Evolutionary conservation across 2,329 filamentous ascomycete genomes (phyloP), one percentile per base, ranked within the genome.

Genomic region (Hortaea werneckii): DNA sequence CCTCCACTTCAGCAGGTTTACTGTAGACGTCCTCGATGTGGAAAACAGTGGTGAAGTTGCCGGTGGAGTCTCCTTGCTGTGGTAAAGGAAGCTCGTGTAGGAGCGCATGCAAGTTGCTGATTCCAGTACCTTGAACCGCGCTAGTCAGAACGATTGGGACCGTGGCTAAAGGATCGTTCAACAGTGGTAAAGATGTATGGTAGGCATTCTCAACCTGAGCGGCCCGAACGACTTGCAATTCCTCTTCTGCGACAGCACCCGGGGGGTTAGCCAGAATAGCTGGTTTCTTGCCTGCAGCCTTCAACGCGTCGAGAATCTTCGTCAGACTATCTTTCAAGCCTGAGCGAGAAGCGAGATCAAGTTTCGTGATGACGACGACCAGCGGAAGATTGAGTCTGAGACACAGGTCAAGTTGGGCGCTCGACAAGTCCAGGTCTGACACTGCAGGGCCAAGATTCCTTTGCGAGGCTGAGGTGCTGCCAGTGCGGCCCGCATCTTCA

Each of bases 21-120:
- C 78, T 85, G 63, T 94, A 96, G 1, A 88, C 80, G 55, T 95
- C 90, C 60, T 96, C 90, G 26, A 96, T 78, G 59, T 95, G 85
- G 58, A 96, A 96, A 1, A 95, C 68, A 10, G 45, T 44, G 35
- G 43, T 37, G 49, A 32, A 8, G 74, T 61, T 1, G 74, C 77
- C 6, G 75, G 75, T 6, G 5, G 10, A 27, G 29, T 46, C 35
- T 27, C 37, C 42, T 26, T 46, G 4, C 2, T 54, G 37, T 1
- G 62, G 82, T 20, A 90, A 72, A 0, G 89, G 89, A 37, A 98
- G 71, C 45, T 76, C 77, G 47, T 82, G 78, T 9, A 98, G 70
- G 13, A 96, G 74, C 12, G 87, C 85, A 67, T 96, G 92, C 20
- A 95, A 64, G 45, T 85, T 77, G 5, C 81, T 80, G 45, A 96